phyloP scores from a whole-genome alignment of 495 filamentous ascomycete genomes.

The Trichoderma reesei region DNA sequence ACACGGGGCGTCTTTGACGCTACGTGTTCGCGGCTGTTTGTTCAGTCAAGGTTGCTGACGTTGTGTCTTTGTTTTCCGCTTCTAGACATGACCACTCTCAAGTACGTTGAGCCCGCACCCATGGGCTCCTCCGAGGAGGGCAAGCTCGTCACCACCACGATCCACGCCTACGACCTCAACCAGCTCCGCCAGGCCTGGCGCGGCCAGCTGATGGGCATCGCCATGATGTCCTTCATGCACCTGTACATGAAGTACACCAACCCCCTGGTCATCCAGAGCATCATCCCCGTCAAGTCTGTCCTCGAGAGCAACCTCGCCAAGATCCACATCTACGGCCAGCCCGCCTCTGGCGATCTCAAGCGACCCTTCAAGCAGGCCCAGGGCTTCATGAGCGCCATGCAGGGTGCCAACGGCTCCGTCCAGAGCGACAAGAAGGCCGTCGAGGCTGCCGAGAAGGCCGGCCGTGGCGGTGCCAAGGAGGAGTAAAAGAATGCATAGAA shows the following conservation, averaged over 20 bases:
- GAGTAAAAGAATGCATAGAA: slow-evolving; percentile 46
- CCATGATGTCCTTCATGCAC: slow-evolving; percentile 98
- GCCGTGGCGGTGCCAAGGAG: slow-evolving; percentile 80
- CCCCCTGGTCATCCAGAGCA: slow-evolving; percentile 94
- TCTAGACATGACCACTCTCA: slow-evolving; percentile 89
- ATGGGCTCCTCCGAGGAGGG: slow-evolving; percentile 88
- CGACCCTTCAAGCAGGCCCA: slow-evolving; percentile 83
- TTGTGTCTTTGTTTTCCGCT: neutral
- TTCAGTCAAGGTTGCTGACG: slow-evolving; percentile 12
- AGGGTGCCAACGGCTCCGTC: slow-evolving; percentile 57
- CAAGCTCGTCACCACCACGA: slow-evolving; percentile 90
- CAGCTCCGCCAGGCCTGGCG: slow-evolving; percentile 79
- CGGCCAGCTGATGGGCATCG: slow-evolving; percentile 85
- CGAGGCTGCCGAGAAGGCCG: slow-evolving; percentile 75
- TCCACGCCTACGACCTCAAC: slow-evolving; percentile 80
- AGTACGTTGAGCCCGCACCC: slow-evolving; percentile 91
- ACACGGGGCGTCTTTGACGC: neutral
- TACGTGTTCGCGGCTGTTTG: neutral
- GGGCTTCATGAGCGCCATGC: slow-evolving; percentile 66
- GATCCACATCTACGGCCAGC: slow-evolving; percentile 84
- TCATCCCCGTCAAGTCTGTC: slow-evolving; percentile 92
- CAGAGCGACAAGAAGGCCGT: slow-evolving; percentile 97
- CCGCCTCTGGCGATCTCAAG: slow-evolving; percentile 86
- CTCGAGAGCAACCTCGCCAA: slow-evolving; percentile 91
- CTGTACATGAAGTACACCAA: slow-evolving; percentile 99